These are phyloP conservation scores for Phytopythium kandeliae DNA, from an alignment of 352 stramenopile genomes.

Conservation along the genomic window DNA sequence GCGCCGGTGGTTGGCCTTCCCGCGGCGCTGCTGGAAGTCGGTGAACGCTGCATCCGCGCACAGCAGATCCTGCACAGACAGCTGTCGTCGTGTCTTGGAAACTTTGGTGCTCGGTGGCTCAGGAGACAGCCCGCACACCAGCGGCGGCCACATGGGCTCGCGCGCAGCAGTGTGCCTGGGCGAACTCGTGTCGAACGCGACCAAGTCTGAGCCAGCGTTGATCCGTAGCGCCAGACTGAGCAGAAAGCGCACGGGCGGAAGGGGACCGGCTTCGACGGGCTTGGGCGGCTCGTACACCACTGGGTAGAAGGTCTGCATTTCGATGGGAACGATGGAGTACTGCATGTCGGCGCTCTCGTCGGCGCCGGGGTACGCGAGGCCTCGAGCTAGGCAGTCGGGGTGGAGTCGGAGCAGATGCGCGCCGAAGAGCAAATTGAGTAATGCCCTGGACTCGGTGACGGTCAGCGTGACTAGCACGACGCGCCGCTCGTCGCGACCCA, in stretches of 20 bases:
- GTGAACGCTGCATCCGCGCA: conserved; percentile 16
- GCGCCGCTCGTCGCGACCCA: no score
- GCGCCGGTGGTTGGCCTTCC: conserved; percentile 32
- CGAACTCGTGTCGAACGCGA: background rate
- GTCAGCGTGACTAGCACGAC: background rate
- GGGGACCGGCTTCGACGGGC: conserved; percentile 2
- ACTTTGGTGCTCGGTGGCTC: background rate
- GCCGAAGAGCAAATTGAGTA: background rate
- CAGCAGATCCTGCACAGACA: conserved; percentile 53
- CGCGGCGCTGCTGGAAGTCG: conserved; percentile 9
- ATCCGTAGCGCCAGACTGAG: no score
- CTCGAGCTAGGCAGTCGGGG: conserved; percentile 4
- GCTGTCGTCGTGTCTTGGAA: conserved; percentile 30
- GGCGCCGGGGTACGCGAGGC: background rate
- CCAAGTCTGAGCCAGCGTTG: background rate
- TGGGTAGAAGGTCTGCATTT: background rate
- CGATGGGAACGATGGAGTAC: conserved; percentile 1
- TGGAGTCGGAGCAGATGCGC: conserved; percentile 1
- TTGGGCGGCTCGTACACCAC: background rate
- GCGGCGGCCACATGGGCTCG: conserved; percentile 4
- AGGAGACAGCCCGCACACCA: background rate
- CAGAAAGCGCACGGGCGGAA: conserved; percentile 11
- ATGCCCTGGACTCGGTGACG: background rate
- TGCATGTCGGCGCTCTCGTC: conserved; percentile 1
- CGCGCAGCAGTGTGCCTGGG: conserved; percentile 2